Evolutionary conservation across 805 yeast genomes (phyloP).

Genomic region (Candida chilensis): DNA sequence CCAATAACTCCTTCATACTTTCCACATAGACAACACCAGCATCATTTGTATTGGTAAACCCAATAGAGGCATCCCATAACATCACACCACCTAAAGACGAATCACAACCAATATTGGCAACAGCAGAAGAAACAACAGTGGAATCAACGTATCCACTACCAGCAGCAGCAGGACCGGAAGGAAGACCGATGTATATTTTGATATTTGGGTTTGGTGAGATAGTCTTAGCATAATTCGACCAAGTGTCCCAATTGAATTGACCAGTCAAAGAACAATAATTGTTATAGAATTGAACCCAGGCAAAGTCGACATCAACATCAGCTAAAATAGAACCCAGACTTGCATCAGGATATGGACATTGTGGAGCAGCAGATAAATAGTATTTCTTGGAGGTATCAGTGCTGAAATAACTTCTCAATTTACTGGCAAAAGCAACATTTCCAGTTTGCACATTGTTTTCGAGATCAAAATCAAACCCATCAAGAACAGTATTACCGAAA

Average conservation of each 20-base stretch:
- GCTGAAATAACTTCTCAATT: constrained; percentile 8
- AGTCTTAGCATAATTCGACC: constrained; percentile 55
- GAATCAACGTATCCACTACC: constrained; percentile 46
- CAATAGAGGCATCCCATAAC: constrained; percentile 79
- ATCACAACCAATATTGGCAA: constrained; percentile 16
- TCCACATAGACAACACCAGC: constrained; percentile 41
- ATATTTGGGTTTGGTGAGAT: constrained; percentile 60
- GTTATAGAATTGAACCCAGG: constrained; percentile 86
- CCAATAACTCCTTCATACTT: too few relatives aligned
- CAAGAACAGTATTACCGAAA: constrained; percentile 68
- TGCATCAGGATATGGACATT: constrained; percentile 80
- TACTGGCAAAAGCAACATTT: constrained; percentile 52
- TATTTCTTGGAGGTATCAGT: constrained; percentile 38
- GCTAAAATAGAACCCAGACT: constrained; percentile 13
- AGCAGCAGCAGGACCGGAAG: constrained; percentile 46
- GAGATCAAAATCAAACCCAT: constrained; percentile 77
- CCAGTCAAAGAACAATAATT: constrained; percentile 54
- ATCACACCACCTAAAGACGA: constrained; percentile 57
- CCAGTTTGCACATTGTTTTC: constrained; percentile 56
- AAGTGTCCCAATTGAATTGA: constrained; percentile 56
- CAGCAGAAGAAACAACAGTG: constrained; percentile 20
- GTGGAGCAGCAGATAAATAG: constrained; percentile 87
- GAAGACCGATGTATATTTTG: constrained; percentile 67
- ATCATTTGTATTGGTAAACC: constrained; percentile 31
- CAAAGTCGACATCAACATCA: constrained; percentile 65